Evolutionary conservation across 164 flowering plant species (phyloP), one percentile per base, ranked within the genome.

Genomic region (Stephania cephalantha): DNA sequence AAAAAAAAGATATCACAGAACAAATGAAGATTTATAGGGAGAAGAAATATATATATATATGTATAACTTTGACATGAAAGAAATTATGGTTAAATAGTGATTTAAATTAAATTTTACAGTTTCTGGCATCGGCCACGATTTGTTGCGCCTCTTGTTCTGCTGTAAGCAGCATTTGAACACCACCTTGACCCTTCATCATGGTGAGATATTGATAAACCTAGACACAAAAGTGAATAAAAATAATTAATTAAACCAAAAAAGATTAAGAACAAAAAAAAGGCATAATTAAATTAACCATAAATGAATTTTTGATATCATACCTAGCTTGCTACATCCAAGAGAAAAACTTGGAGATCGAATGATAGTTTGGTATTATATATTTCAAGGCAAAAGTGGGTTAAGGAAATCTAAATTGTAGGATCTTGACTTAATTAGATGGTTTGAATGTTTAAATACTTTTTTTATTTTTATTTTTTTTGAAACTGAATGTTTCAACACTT

Each of bases 91-190:
- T 29, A 7, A 2, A 20, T 50, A 42, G 8, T 25, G 25, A 25
- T 25, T 25, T 25, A 20, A 15, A 29, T 22, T 73, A 18, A 22
- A 15, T n/a, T 42, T 81, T 83, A 90, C 92, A 67, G 72, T 81
- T 85, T 83, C 86, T 85, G 13, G 94, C 92, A 72, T 31, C 74
- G 35, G 89, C 20, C 42, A 89, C 80, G 63, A 88, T 85, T 10
- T 85, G 88, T 72, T 84, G 92, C 20, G 92, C 91, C 67, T 90
- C 91, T 50, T 90, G 90, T 73, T 88, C 94, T 45, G 91, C 94
- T 71, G 81, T 79, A 30, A 89, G 82, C 73, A 90, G 81, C 89
- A 85, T 84, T 73, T 90, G 94, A 71, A 90, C 87, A 50, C 94
- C 90, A 74, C 90, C 91, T 77, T 86, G 92, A 46, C 88, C 89